Conservation (phyloP, 2,329 filamentous ascomycete species). For the Zarea fungicola region DNA sequence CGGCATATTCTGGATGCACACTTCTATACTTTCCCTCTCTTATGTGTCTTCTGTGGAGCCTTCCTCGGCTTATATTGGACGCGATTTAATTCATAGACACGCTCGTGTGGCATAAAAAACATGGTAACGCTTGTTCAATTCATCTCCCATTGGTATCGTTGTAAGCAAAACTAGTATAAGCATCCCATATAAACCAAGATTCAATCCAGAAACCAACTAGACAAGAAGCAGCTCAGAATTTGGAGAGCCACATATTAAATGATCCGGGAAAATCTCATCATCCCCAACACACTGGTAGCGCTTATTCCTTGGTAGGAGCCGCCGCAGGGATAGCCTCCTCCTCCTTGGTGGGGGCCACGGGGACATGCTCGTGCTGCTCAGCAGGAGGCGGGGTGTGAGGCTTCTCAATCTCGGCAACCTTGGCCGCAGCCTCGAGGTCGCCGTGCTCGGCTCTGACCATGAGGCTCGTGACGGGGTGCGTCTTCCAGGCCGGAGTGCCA, state of each 20-base stretch:
- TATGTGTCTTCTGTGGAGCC: no score
- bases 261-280: not conserved
- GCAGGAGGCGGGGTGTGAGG: conserved; percentile 12
- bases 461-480: conserved; percentile 19
- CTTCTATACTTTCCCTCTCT: no score
- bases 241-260: not conserved
- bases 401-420: conserved; percentile 16
- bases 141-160: conserved; percentile 12
- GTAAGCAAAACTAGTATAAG: conserved; percentile 9
- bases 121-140: no score
- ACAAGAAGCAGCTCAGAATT: not conserved
- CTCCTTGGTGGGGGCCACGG: not conserved
- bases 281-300: not conserved
- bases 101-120: no score
- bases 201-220: not conserved
- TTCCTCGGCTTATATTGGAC: no score
- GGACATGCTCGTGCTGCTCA: conserved; percentile 9
- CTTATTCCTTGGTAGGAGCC: not conserved
- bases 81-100: no score
- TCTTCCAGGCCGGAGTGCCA: conserved; percentile 30
- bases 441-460: conserved; percentile 22
- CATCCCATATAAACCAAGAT: not conserved
- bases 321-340: no score
- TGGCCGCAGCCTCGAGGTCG: conserved; percentile 21
- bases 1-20: no score